A percentile compares a stretch with the other conserved stretches of the same genome.
phyloP scores from a whole-genome alignment of 345 rosid genomes.

The Linum trigynum region DNA sequence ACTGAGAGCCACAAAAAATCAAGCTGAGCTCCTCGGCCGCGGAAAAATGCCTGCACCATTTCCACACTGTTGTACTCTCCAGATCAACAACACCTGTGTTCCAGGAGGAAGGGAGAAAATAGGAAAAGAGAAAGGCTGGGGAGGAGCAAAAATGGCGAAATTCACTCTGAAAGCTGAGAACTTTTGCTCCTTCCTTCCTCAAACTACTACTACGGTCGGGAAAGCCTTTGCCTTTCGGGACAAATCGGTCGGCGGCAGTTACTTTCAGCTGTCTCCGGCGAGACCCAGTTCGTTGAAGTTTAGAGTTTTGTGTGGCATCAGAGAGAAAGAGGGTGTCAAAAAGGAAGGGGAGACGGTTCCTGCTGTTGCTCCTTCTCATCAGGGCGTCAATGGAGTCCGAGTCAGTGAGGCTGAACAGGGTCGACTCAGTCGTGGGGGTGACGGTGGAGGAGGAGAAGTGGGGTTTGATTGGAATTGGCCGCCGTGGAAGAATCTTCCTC shows the following conservation, averaged over 20 bases:
- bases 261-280: conserved; percentile 12
- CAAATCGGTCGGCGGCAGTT: conserved; percentile 13
- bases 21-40: too few relatives aligned
- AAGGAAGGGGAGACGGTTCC: conserved; percentile 20
- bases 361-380: conserved; percentile 13
- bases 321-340: conserved; percentile 46
- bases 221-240: conserved; percentile 25
- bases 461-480: conserved; percentile 59
- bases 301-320: conserved; percentile 45
- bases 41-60: too few relatives aligned
- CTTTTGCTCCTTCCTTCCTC: conserved; percentile 29
- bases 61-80: too few relatives aligned
- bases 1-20: too few relatives aligned
- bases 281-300: conserved; percentile 12
- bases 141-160: conserved; percentile 38
- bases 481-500: conserved; percentile 69
- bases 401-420: conserved; percentile 26
- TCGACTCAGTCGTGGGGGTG: too few relatives aligned
- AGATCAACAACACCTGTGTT: too few relatives aligned
- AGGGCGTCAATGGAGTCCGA: conserved; percentile 14
- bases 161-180: conserved; percentile 31
- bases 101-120: too few relatives aligned
- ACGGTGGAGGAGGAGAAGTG: conserved; percentile 24
- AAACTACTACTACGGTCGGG: conserved; percentile 7
- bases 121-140: too few relatives aligned